These are phyloP conservation scores for Trichothecium roseum DNA, from an alignment of 2,329 filamentous ascomycete species.

Conservation along the genomic window DNA sequence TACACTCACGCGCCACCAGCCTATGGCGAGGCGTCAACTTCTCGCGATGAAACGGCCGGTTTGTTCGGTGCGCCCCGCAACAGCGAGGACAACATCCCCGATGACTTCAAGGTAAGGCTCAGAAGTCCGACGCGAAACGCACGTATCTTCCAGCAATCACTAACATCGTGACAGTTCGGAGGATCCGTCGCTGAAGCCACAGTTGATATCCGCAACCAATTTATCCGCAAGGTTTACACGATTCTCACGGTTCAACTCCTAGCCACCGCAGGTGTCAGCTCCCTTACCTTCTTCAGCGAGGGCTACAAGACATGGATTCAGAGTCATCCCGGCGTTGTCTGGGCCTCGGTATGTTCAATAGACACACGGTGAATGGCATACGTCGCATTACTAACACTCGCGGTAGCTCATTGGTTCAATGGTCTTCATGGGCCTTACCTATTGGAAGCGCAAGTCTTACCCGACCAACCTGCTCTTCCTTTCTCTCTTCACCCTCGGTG, in stretches of 20 bases:
- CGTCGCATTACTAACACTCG: neutral
- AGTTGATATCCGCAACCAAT: conserved; percentile 92
- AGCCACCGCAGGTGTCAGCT: conserved; percentile 69
- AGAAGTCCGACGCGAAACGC: neutral
- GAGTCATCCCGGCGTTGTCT: conserved; percentile 71
- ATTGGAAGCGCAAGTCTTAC: conserved; percentile 93
- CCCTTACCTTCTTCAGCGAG: conserved; percentile 73
- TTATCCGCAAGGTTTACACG: conserved; percentile 93
- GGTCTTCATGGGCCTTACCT: conserved; percentile 76
- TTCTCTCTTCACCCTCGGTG: conserved; percentile 75
- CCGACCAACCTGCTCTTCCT: conserved; percentile 93
- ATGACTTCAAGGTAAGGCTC: conserved; percentile 78
- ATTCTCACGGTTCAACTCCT: conserved; percentile 94
- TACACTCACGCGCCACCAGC: conserved; percentile 76
- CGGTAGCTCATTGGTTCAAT: conserved; percentile 65
- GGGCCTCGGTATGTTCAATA: conserved; percentile 53
- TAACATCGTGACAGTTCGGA: conserved; percentile 54
- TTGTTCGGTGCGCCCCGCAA: conserved; percentile 59
- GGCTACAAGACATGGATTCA: conserved; percentile 84
- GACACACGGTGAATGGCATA: neutral
- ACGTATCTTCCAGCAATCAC: neutral
- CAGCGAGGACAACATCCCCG: conserved; percentile 85
- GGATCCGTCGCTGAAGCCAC: conserved; percentile 89
- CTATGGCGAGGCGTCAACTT: conserved; percentile 50
- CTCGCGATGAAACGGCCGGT: conserved; percentile 43